Evolutionary conservation across 2,329 filamentous ascomycete genomes (phyloP), one percentile per base, ranked within the genome.

Genomic region (Epichloe hybrida): DNA sequence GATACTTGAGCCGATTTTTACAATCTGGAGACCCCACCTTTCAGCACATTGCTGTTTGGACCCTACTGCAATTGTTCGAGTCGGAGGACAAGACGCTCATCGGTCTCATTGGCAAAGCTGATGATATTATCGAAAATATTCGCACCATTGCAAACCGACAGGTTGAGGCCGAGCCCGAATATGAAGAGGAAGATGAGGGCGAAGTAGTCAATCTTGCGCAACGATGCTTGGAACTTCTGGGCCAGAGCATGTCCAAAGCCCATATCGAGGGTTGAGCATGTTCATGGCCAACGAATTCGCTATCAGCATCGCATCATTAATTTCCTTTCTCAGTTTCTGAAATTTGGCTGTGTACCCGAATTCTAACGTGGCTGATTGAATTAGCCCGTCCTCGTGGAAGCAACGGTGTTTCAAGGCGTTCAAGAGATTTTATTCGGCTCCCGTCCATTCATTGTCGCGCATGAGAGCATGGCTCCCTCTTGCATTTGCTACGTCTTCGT

Each of bases 1-100:
- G 93, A 50, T 98, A 98, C 64, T 77, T 98, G 37, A 86, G 83
- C 60, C 83, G 91, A 50, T 98, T 98, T 74, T 76, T 98, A 17
- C 87, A 86, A 43, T 96, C 89, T 56, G 91, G 90, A 40, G 93
- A 98, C 64, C 83, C 93, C 1, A 98, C 93, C 0, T 98, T 98
- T 75, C 93, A 98, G 69, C 93, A 98, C 65, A 98, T 98, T 63
- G 93, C 93, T 48, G 95, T 97, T 56, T 98, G 93, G 93, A 98
- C 93, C 1, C 72, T 98, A 46, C 78, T 98, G 3, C 93, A 98
- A 64, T 78, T 98, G 3, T 83, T 98, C 48, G 93, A 98, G 69
- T 96, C 91, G 0, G 90, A 95, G 65, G 91, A 98, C 64, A 83
- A 86, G 69, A 84, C 81, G 50, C 75, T 98, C n/a, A 85, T 96